Evolutionary conservation across 371 early-diverging fungal species (phyloP).

Genomic region (Rhizopus delemar): DNA sequence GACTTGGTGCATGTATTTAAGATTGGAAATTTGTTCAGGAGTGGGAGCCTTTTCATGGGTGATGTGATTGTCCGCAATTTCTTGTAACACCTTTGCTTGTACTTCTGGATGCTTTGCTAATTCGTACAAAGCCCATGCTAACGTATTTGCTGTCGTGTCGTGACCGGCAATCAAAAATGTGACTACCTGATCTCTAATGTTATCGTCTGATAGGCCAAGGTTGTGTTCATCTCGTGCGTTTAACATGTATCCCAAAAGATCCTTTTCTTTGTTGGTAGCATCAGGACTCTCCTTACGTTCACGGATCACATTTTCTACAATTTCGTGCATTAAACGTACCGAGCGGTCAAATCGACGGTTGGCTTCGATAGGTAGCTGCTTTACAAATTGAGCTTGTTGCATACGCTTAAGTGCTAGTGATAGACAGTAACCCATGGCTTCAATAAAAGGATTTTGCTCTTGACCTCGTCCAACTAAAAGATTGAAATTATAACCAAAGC

Average conservation of each 20-base stretch:
- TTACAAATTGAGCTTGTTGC: conserved; percentile 42
- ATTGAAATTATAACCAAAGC: conserved; percentile 61
- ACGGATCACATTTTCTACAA: conserved; percentile 38
- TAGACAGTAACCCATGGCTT: conserved; percentile 52
- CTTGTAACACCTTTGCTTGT: conserved; percentile 48
- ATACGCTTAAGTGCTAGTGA: conserved; percentile 27
- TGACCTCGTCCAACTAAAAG: conserved; percentile 45
- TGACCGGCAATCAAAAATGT: conserved; percentile 63
- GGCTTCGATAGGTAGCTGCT: conserved; percentile 45
- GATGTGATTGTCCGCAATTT: conserved; percentile 52
- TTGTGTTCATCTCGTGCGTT: conserved; percentile 48
- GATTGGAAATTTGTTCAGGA: conserved; percentile 42
- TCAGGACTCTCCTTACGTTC: conserved; percentile 40
- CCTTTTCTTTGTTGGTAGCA: conserved; percentile 42
- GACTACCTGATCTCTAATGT: conserved; percentile 63
- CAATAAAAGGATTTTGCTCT: conserved; percentile 47
- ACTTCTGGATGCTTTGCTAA: conserved; percentile 48
- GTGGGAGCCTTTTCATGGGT: conserved; percentile 41
- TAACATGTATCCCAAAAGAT: conserved; percentile 62
- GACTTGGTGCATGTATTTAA: conserved; percentile 47
- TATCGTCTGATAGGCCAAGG: conserved; percentile 44
- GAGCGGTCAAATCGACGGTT: conserved; percentile 40
- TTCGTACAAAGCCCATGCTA: conserved; percentile 54
- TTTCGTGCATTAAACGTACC: conserved; percentile 43
- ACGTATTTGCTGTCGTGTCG: conserved; percentile 53